Base-by-base conservation (phyloP, 768 basidiomycete genomes). In the Saitozyma sp. region DNA sequence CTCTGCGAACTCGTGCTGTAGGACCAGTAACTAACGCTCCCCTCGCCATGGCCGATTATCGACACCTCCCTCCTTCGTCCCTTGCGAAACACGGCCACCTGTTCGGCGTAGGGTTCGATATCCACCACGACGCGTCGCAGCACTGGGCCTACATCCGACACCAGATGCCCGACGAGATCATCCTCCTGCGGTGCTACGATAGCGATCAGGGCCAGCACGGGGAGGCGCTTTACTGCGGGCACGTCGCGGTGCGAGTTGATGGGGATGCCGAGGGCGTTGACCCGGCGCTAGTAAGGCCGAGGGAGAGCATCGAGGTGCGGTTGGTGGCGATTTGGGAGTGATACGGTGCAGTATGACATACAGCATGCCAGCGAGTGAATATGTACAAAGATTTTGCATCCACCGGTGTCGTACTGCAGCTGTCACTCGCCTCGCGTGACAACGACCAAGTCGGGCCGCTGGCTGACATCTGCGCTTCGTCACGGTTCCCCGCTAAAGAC, bases 151-250 rank as follows among this genome's bases (percentile, higher is more conserved):
- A 72, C 46, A 67, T 72, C 51, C 56, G 63, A 39, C 70, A 72
- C 51, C 70, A 72, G 46, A 64, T 60, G 56, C 70, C 70, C 13
- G 63, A 72, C 54, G 68, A 72, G 60, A 56, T 67, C 59, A 54
- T 72, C 54, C 45, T 69, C 10, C 56, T 72, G n/a, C 69, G 67
- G 54, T 72, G 70, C 52, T 72, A 66, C 42, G 70, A 72, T 49
- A 57, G 67, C 20, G 59, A 49, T 13, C 64, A 68, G 40, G 70
- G 70, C 19, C 41, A 39, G 9, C 51, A 65, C 41, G 68, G 65
- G 5, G 53, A 51, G 14, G 68, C 62, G 11, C 48, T 58, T 17
- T 69, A 41, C 53, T 66, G 61, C n/a, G 64, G 58, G 5, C 68
- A 69, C 45, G 62, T 63, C 9, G 68, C 68, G 7, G 66, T 62